Base-by-base conservation (phyloP, 2,329 filamentous ascomycete species). In the Botrytis medusae region DNA sequence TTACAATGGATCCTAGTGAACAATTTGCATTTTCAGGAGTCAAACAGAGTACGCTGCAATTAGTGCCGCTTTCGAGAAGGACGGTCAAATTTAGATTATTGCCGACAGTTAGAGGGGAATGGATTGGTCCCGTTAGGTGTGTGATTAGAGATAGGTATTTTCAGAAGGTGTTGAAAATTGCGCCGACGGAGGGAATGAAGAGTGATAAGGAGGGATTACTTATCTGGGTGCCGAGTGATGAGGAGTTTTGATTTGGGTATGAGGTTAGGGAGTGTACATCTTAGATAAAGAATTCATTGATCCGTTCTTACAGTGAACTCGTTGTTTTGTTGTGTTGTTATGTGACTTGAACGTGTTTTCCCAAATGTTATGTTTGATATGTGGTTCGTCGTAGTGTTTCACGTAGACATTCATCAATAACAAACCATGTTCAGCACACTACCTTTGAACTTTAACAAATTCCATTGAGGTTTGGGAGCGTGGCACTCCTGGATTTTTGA, bases 21-120 rank as follows among this genome's bases (percentile, higher is more conserved):
- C 89, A 94, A 71, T 98, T 98, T 82, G 95, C 94, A 0, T 98
- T 99, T 82, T 94, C 93, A 12, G 96, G 96, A 0, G 86, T 93
- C 2, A 98, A 98, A 84, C 87, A 92, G 76, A 91, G 90, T 20
- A 92, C 91, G 1, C 78, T 98, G 70, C 93, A 96, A 79, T 84
- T 98, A 60, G 87, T 97, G 63, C 96, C 96, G 0, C 85, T 97
- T 75, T 95, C 93, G 74, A 86, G 95, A 74, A 87, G 93, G 64
- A 88, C 86, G 0, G 86, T 94, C n/a, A 86, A 88, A 40, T 98
- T 95, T 80, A 88, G 90, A 57, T 79, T 99, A 29, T 82, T 97
- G 74, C 91, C 95, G 12, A 86, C 91, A 57, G 83, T 87, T 79
- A 85, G 81, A 75, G 92, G 91, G 0, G 81, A 85, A 44, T 97